Percentiles rank a stretch among this genome's conserved stretches.
Evolutionary conservation across 345 rosid genomes (phyloP).

Genomic region (Citrus cavaleriei): DNA sequence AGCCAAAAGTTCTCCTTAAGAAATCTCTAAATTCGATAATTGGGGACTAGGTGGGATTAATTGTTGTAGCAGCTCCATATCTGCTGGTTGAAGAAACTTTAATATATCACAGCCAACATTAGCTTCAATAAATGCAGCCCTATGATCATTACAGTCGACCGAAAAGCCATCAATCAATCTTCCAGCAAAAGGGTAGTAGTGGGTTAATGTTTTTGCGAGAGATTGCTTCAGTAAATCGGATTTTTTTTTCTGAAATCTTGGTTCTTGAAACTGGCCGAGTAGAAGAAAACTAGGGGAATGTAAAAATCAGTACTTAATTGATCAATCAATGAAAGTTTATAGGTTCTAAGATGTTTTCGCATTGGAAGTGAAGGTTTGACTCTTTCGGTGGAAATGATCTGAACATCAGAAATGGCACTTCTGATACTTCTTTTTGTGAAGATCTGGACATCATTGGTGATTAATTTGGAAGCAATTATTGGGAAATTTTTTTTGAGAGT

Average conservation of each 20-base stretch:
- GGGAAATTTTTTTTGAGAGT: no score
- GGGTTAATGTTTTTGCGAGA: constrained; percentile 9
- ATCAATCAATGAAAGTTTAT: constrained; percentile 1
- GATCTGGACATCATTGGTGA: no score
- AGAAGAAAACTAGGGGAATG: constrained; percentile 23
- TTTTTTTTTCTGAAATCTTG: neutral
- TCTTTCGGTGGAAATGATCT: no score
- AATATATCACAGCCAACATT: neutral
- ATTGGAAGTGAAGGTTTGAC: no score
- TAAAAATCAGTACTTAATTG: constrained; percentile 9
- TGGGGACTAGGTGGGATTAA: constrained; percentile 13
- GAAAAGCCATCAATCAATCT: neutral
- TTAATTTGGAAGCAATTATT: no score
- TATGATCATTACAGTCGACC: neutral
- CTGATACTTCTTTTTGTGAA: no score
- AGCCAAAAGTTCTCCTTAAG: neutral
- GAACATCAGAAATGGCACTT: neutral
- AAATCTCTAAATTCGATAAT: no score
- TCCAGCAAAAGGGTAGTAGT: neutral
- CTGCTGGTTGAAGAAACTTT: constrained; percentile 9
- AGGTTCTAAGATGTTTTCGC: no score
- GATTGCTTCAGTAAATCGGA: constrained; percentile 14
- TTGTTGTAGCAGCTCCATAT: neutral
- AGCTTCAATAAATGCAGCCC: no score
- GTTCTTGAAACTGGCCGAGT: neutral